Evolutionary conservation across 192 early-diverging fungal genomes (phyloP), one percentile per base, ranked within the genome.

Genomic region (Dispira parvispora): DNA sequence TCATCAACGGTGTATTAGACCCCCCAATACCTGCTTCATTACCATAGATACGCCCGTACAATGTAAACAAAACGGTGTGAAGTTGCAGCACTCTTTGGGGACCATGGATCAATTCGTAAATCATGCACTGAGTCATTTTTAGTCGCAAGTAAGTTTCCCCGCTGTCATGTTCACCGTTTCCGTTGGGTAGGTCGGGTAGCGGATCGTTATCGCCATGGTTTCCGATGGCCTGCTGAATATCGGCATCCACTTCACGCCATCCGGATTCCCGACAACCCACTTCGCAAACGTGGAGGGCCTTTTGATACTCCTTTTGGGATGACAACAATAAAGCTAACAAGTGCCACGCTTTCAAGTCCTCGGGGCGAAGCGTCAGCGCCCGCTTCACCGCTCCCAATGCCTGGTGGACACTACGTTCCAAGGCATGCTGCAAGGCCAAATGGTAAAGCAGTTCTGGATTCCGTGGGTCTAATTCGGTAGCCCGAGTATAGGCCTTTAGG

Each of bases 341-440:
- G 63, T 90, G 83, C 86, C 86, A 90, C 11, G 86, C 83, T 38
- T 82, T 77, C 43, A 85, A 71, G 46, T 85, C 76, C 9, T 65
- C 63, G 0, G 79, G 58, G 28, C 82, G 73, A 45, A 83, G 60
- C 32, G 64, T 67, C 23, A 86, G 62, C 5, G 80, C 80, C 43
- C 78, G 73, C 60, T 76, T 82, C 3, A 80, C 71, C 14, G 74
- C 62, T 16, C 60, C 50, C 11, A 80, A 77, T 8, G 88, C 86
- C 42, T 76, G 72, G 8, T 69, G 38, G 25, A 84, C 74, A 42
- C 87, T 78, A 18, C 84, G 78, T 63, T 80, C 84, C 25, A 81
- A 69, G 8, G 86, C 86, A 38, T 78, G 78, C 73, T 88, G 84
- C 2, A 84, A 71, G 0, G 84, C 84, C 23, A 85, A 72, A 45